Evolutionary conservation across 2,329 filamentous ascomycete species (phyloP), one percentile per base, ranked within the genome.

Genomic region (Pseudogymnoascus sp.): DNA sequence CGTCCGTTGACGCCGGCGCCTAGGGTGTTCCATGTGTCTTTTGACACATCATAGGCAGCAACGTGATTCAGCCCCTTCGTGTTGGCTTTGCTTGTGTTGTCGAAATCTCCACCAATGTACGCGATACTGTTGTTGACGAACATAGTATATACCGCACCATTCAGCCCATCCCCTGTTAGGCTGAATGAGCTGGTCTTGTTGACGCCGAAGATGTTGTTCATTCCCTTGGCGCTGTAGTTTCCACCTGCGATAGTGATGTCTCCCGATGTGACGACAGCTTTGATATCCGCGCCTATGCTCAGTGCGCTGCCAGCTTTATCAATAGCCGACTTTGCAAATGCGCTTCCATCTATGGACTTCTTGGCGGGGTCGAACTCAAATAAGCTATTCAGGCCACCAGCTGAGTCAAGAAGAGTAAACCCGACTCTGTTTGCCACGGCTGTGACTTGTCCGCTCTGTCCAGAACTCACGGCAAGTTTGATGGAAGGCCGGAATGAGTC

Each of bases 391-490:
- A 99, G 77, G 2, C 89, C 90, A 59, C 88, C 89, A 54, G 86
- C 89, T 2, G 88, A 88, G 65, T 85, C 86, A 66, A 87, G 81
- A 54, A 90, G 78, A 21, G 79, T 86, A 72, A 97, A 96, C 8
- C 87, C 85, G 40, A 97, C 85, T 61, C 89, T 84, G 71, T 95
- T 92, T 7, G 94, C 94, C n/a, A 99, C 94, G 66, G 97, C 77
- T 1, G 88, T 89, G 71, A 94, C 78, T 61, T 82, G 78, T 1
- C 79, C 75, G 10, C 75, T 75, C 73, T 92, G 88, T 39, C 83
- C 85, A 33, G 81, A 72, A 21, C 84, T 77, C 4, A 93, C 89
- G 0, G 84, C 81, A 47, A 99, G 77, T 0, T 89, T 96, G 60
- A 99, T 85, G 4, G 84, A 84, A 11, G 93, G 91, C 41, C 86